Percentiles rank a stretch among this genome's conserved stretches.
Conservation (phyloP, 108 stramenopile species). For the Fragilaria crotonensis region DNA sequence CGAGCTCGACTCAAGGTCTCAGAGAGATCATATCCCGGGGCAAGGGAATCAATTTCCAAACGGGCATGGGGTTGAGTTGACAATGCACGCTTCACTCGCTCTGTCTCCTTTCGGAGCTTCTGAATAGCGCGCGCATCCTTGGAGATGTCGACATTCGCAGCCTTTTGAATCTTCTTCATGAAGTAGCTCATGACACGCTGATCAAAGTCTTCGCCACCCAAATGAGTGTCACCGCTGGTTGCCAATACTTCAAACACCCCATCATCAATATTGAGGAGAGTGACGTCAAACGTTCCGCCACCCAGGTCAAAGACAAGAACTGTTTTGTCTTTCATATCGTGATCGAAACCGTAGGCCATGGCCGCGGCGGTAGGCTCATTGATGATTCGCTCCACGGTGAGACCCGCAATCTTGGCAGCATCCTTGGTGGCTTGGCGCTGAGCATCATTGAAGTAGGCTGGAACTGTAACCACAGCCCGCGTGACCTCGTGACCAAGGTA, state of each 20-base stretch:
- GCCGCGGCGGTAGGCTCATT: constrained; percentile 99
- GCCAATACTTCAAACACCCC: constrained; percentile 88
- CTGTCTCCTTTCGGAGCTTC: constrained; percentile 82
- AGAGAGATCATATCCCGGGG: constrained; percentile 73
- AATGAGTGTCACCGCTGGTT: constrained; percentile 85
- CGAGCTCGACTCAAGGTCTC: constrained; percentile 93
- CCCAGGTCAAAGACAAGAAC: constrained; percentile 98
- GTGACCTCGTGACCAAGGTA: constrained; percentile 77
- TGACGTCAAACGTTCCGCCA: constrained; percentile 98
- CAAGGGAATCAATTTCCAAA: constrained; percentile 80
- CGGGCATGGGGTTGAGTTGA: constrained; percentile 68
- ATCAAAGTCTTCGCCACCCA: constrained; percentile 91
- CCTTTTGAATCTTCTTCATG: constrained; percentile 61
- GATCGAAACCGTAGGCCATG: constrained; percentile 90
- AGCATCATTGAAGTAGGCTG: constrained; percentile 97
- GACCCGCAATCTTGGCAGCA: constrained; percentile 92
- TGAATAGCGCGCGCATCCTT: constrained; percentile 68
- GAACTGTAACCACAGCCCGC: constrained; percentile 94
- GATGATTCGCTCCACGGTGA: constrained; percentile 92
- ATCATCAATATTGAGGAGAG: constrained; percentile 91
- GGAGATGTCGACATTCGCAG: constrained; percentile 50
- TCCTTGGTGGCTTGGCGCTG: constrained; percentile 97
- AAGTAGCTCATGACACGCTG: constrained; percentile 87
- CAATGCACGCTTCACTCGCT: constrained; percentile 86
- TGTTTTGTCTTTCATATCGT: constrained; percentile 75